Evolutionary conservation across 306 rosid genomes (phyloP).

Genomic region (Elaeagnus macrophylla): DNA sequence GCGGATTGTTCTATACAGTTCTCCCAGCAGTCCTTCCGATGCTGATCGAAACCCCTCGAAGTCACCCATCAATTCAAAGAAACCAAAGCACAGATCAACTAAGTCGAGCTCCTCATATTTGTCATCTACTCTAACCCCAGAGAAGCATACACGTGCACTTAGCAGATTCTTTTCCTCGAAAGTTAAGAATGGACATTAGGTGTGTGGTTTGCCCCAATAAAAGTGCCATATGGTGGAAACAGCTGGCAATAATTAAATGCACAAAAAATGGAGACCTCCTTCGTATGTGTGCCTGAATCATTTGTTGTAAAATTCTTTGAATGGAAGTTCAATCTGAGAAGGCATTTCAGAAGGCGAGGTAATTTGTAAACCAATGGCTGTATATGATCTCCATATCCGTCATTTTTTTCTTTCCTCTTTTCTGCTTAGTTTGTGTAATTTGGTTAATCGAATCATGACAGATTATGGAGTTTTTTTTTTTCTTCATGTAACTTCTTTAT

Average conservation of each 20-base stretch:
- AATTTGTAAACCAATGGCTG: too few species aligned
- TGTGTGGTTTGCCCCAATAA: constrained; percentile 27
- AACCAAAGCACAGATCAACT: constrained; percentile 59
- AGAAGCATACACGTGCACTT: constrained; percentile 72
- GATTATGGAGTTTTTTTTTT: too few species aligned
- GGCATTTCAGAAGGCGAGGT: too few species aligned
- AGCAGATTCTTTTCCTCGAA: constrained; percentile 95
- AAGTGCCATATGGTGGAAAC: constrained; percentile 14
- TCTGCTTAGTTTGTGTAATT: too few species aligned
- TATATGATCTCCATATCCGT: too few species aligned
- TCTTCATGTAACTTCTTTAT: too few species aligned
- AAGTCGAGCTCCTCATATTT: constrained; percentile 69
- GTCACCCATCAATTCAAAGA: constrained; percentile 45
- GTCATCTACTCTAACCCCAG: constrained; percentile 61
- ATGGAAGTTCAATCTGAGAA: too few species aligned
- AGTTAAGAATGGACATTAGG: constrained; percentile 56
- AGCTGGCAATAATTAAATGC: constrained; percentile 25
- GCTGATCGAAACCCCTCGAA: constrained; percentile 40
- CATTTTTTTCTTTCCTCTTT: too few species aligned
- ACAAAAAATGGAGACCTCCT: constrained; percentile 15
- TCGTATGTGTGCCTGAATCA: too few species aligned
- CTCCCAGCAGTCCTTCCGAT: constrained; percentile 53
- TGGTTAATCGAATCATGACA: too few species aligned
- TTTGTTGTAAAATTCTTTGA: too few species aligned
- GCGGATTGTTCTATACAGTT: constrained; percentile 39